Base-by-base conservation (phyloP, 768 basidiomycete genomes). In the Crucibulum laeve region DNA sequence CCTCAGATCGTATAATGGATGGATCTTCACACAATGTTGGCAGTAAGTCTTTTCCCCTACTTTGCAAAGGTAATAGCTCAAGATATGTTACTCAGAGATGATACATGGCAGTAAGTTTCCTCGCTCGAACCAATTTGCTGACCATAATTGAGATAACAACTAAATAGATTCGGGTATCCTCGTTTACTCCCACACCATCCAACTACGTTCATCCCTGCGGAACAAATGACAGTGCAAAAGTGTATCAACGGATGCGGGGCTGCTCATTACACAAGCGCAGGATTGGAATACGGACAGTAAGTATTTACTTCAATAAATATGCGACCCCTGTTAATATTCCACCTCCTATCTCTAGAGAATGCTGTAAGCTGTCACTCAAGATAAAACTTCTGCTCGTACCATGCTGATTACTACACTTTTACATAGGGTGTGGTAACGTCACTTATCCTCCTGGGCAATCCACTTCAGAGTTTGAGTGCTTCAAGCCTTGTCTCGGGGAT, bases 151-250 rank as follows among this genome's bases (percentile, higher is more conserved):
- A 32, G 11, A 11, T 32, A n/a, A n/a, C 15, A 11, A 11, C 4
- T 32, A 3, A 11, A n/a, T 17, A 47, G 39, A n/a, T 35, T 17
- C 15, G 40, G 30, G 5, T 30, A 28, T 11, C 24, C 35, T 24
- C 47, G 47, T 21, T 40, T 40, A 19, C 39, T 50, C 26, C 51
- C 50, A 26, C 45, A 48, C 19, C 40, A 32, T 11, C 52, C 53
- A 13, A 36, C 19, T n/a, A 38, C 17, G 13, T 19, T 33, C 1
- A 52, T 53, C 23, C 41, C 46, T 15, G 45, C 44, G 8, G 53
- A 56, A 32, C 14, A 50, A 18, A 56, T 56, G 55, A 53, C 55
- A 13, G 55, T 52, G 11, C 43, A 47, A 32, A 47, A 43, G 37
- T 56, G 55, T 23, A 45, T 53, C 30, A 40, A 51, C 23, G 55